These are phyloP conservation scores for Fusarium scirpi DNA, from an alignment of 2,329 filamentous ascomycete species.

Conservation along the genomic window DNA sequence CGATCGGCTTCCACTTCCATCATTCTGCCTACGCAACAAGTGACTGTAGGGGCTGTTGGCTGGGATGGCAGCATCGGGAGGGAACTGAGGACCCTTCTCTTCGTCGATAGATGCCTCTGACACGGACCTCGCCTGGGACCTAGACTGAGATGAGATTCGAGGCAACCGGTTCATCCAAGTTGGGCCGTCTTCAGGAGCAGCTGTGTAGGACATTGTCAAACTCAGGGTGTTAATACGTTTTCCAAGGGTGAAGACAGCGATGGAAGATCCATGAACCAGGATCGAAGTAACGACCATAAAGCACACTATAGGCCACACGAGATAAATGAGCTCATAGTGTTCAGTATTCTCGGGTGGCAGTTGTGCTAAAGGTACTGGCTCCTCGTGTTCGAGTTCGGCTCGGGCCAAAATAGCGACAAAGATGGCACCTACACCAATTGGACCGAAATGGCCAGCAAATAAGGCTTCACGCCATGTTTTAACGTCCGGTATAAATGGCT, in stretches of 20 bases:
- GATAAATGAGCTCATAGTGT: conserved; percentile 77
- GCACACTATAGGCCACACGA: conserved; percentile 96
- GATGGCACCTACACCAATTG: conserved; percentile 95
- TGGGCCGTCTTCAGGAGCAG: conserved; percentile 86
- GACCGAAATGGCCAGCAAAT: conserved; percentile 97
- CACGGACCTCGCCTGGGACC: conserved; percentile 87
- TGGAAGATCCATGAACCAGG: conserved; percentile 95
- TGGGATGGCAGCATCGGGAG: conserved; percentile 78
- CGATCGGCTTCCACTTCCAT: conserved; percentile 75
- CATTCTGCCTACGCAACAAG: conserved; percentile 85
- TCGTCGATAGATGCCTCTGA: conserved; percentile 81
- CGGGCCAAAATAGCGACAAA: conserved; percentile 94
- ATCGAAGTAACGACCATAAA: conserved; percentile 97
- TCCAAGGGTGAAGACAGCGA: conserved; percentile 96
- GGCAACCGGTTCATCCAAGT: conserved; percentile 96
- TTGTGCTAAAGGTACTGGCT: conserved; percentile 77
- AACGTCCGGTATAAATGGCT: conserved; percentile 93
- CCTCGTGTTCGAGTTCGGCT: conserved; percentile 85
- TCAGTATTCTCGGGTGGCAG: conserved; percentile 67
- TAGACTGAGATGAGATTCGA: conserved; percentile 72
- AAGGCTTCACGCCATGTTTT: conserved; percentile 98
- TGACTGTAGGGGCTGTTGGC: conserved; percentile 65
- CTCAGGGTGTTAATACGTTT: conserved; percentile 98
- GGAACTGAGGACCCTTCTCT: conserved; percentile 68
- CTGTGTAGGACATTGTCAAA: conserved; percentile 95